Percentiles rank a stretch among this genome's conserved stretches.
Evolutionary conservation across 371 early-diverging fungal genomes (phyloP).

Genomic region (Syncephalastrum racemosum): DNA sequence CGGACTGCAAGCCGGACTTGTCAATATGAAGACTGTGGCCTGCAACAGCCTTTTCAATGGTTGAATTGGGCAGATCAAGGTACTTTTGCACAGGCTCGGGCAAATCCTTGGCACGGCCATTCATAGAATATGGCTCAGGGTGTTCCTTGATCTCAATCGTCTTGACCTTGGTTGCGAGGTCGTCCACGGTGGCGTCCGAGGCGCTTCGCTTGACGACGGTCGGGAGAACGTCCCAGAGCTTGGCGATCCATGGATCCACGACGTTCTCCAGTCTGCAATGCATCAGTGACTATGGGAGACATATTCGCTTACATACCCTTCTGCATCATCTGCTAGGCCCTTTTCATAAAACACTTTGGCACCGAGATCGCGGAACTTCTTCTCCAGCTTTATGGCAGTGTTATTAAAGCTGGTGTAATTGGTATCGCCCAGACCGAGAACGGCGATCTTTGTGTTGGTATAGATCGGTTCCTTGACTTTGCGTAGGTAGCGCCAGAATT

Average conservation of each 20-base stretch:
- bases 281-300: constrained; percentile 28
- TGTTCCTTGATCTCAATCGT: constrained; percentile 15
- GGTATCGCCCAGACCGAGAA: constrained; percentile 86
- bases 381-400: constrained; percentile 77
- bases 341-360: constrained; percentile 70
- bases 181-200: constrained; percentile 2
- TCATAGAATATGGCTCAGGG: constrained; percentile 12
- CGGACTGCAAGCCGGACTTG: constrained; percentile 48
- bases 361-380: constrained; percentile 72
- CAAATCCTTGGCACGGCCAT: constrained; percentile 11
- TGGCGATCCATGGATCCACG: constrained; percentile 92
- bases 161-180: constrained; percentile 5
- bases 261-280: constrained; percentile 61
- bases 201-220: constrained; percentile 25
- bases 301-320: constrained; percentile 59
- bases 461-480: constrained; percentile 56
- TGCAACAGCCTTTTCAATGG: constrained; percentile 10
- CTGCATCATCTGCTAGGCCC: constrained; percentile 89
- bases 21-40: constrained; percentile 48
- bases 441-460: constrained; percentile 42
- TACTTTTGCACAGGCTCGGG: constrained; percentile 17
- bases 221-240: constrained; percentile 76
- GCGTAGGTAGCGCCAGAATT: constrained; percentile 84
- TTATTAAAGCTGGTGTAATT: constrained; percentile 92
- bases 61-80: constrained; percentile 15